Evolutionary conservation across 345 rosid genomes (phyloP), one percentile per base, ranked within the genome.

Genomic region (Lepidium didymum): DNA sequence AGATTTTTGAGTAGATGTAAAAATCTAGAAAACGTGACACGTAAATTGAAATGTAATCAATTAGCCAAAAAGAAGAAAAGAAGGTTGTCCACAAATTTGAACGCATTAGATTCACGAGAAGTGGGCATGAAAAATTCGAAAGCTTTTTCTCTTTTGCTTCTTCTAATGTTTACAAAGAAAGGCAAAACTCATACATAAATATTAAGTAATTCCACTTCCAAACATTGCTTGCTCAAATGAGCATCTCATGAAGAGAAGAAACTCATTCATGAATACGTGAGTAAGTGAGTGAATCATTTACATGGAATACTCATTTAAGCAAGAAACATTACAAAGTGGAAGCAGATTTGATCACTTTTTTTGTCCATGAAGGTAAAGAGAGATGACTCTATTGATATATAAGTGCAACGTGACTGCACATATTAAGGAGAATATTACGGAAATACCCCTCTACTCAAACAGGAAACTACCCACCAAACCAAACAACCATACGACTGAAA

Each of bases 251-350:
- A n/a, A 61, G 21, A 67, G 43, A 44, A 43, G 43, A 62, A 16
- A 54, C 50, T 36, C 37, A 66, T 35, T 16, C 56, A 25, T 43
- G 21, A 6, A 3, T 45, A 10, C 18, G 11, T 38, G 16, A 56
- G 35, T 49, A 29, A 29, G 68, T 27, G 64, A 60, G 33, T 53
- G 33, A 61, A 44, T 54, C 50, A 53, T 46, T 68, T 55, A 35
- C 74, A 68, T 75, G 78, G 70, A 75, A 75, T 68, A 75, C 78
- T 75, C 78, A 75, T 75, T 75, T 68, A 55, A 75, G 78, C 78
- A 68, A 75, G 78, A 75, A 75, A 75, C 64, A 38, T 74, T 74
- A 3, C 69, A 62, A 62, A 75, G 47, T 0, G 36, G 69, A 68
- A 62, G 51, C 23, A 46, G 54, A 38, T 55, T 44, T 52, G 33